These are phyloP conservation scores for Syzygium grande DNA, from an alignment of 345 rosid genomes.

Conservation along the genomic window DNA sequence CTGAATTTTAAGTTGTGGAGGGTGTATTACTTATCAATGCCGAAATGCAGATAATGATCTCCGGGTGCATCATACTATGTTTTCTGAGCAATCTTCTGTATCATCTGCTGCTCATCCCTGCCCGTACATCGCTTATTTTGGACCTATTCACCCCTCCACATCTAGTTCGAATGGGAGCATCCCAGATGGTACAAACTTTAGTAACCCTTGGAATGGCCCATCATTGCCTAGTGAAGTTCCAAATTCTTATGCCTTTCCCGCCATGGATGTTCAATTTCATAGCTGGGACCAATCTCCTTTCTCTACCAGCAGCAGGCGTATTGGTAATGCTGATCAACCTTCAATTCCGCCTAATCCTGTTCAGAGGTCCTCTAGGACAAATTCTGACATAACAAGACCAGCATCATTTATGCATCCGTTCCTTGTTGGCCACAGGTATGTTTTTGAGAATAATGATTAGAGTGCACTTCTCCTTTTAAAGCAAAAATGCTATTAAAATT, in stretches of 20 bases:
- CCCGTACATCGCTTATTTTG: slow-evolving; percentile 84
- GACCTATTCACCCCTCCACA: slow-evolving; percentile 76
- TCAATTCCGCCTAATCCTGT: slow-evolving; percentile 33
- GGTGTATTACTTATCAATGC: slow-evolving; percentile 1
- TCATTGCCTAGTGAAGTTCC: slow-evolving; percentile 65
- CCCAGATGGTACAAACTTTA: slow-evolving; percentile 66
- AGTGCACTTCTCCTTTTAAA: not conserved
- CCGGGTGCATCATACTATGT: slow-evolving; percentile 55
- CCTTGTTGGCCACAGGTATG: slow-evolving; percentile 75
- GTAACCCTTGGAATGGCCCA: slow-evolving; percentile 70
- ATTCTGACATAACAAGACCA: slow-evolving; percentile 58
- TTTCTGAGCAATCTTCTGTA: slow-evolving; percentile 64
- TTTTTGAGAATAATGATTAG: not conserved
- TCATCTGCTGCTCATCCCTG: slow-evolving; percentile 76
- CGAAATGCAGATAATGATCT: slow-evolving; percentile 73
- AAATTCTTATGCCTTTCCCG: slow-evolving; percentile 60
- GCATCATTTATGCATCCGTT: slow-evolving; percentile 74
- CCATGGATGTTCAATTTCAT: slow-evolving; percentile 69
- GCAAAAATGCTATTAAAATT: not conserved
- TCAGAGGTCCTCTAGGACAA: slow-evolving; percentile 52
- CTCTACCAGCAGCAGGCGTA: slow-evolving; percentile 50
- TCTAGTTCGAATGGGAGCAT: slow-evolving; percentile 57
- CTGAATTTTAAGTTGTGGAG: not conserved
- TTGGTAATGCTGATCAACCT: slow-evolving; percentile 49
- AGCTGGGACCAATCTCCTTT: slow-evolving; percentile 70